Evolutionary conservation across 768 basidiomycete species (phyloP), one percentile per base, ranked within the genome.

Genomic region (Tylopilus sp.): DNA sequence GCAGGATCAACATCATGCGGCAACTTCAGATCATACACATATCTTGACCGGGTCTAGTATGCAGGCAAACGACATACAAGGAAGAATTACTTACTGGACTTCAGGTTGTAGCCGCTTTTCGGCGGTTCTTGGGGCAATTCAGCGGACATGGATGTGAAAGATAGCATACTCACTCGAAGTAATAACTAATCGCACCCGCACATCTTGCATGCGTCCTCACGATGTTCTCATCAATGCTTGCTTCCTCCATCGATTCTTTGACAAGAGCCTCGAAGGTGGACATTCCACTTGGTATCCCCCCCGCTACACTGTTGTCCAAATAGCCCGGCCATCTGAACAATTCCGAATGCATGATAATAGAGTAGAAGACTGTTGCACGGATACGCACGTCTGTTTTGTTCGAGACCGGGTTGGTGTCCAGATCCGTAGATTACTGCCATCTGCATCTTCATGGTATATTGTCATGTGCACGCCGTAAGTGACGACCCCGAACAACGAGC

Each of bases 391-490:
- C 58, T 83, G 89, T 67, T 99, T 99, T 8, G 88, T 95, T 52
- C 72, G 75, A 2, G 91, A 79, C 13, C 97, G 79, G 9, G 84
- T 87, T 2, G 97, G 94, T 1, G 93, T 83, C 95, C 97, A 98
- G 3, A 97, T 72, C 53, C 72, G 76, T 63, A 86, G 66, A 30
- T 58, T 55, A 25, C 30, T 43, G 11, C 66, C 69, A 36, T 68
- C 73, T 36, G 75, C 75, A 26, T 71, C 67, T 44, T 68, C 61
- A 17, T 67, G 50, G 63, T 82, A 91, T 47, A 85, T 80, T n/a
- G 82, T 89, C 83, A 95, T 81, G 67, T 98, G 97, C 3, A 95
- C 88, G 0, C 97, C 95, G 60, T 89, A 94, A 0, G 95, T 97
- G 46, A 91, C 78, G 7, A 95, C 68, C 3, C 95, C 94, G 61